phyloP scores from a whole-genome alignment of 495 filamentous ascomycete genomes.

The Aspergillus ellipticus region DNA sequence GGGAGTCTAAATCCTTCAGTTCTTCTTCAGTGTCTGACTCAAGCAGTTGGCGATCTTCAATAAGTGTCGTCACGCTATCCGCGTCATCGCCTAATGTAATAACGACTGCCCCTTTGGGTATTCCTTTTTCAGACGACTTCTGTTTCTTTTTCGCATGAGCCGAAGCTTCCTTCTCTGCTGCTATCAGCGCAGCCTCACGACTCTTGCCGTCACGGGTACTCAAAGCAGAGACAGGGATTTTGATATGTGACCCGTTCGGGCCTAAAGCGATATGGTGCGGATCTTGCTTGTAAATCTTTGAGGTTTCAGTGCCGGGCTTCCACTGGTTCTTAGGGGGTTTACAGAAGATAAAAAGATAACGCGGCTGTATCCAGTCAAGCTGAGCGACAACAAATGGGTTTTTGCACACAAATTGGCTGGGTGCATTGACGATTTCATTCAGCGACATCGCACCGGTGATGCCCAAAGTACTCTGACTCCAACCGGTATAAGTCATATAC shows the following conservation, averaged over 20 bases:
- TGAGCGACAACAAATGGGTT: constrained; percentile 67
- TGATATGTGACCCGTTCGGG: constrained; percentile 20
- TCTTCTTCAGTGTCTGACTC: background rate
- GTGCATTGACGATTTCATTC: constrained; percentile 83
- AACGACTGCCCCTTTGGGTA: background rate
- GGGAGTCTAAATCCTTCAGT: background rate
- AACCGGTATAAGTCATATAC: constrained; percentile 24
- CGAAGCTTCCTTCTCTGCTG: constrained; percentile 19
- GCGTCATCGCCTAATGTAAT: background rate
- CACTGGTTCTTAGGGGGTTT: background rate
- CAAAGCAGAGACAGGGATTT: constrained; percentile 52
- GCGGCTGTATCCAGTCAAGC: constrained; percentile 85
- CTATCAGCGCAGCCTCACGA: background rate
- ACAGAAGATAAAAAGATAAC: constrained; percentile 73
- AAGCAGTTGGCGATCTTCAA: constrained; percentile 12
- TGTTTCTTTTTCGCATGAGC: background rate
- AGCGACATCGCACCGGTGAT: constrained; percentile 63
- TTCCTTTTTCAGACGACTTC: background rate
- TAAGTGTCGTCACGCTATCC: constrained; percentile 11
- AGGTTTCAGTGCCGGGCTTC: constrained; percentile 19
- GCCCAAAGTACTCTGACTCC: constrained; percentile 63
- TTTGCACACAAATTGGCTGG: constrained; percentile 53
- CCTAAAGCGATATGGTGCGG: constrained; percentile 43
- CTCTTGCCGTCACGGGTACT: constrained; percentile 2
- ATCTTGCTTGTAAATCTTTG: constrained; percentile 53